These are phyloP conservation scores for Dryadomyces quercus-mongolicae DNA, from an alignment of 2,329 filamentous ascomycete genomes.

Conservation along the genomic window DNA sequence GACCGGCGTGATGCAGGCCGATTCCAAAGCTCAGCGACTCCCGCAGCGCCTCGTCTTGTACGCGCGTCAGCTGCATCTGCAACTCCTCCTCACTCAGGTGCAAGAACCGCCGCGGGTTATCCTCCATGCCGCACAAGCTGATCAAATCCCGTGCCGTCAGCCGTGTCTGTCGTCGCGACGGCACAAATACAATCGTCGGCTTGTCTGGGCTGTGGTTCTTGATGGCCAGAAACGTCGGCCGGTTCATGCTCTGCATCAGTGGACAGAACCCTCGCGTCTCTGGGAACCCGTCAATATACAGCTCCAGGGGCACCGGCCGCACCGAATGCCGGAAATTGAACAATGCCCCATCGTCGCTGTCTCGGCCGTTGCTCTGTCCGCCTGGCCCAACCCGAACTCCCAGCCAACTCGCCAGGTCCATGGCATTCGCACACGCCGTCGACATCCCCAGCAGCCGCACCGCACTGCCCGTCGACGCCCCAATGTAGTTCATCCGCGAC, in stretches of 20 bases:
- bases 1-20: constrained; percentile 89
- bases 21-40: constrained; percentile 97
- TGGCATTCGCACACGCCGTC: constrained; percentile 92
- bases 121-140: constrained; percentile 96
- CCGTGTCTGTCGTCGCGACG: constrained; percentile 86
- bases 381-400: constrained; percentile 43
- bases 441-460: constrained; percentile 97
- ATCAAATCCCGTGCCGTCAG: constrained; percentile 93
- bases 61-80: constrained; percentile 71
- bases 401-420: constrained; percentile 89
- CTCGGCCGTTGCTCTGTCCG: too few species aligned
- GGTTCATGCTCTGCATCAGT: constrained; percentile 98
- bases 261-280: constrained; percentile 92
- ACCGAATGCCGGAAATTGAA: constrained; percentile 98
- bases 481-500: constrained; percentile 94
- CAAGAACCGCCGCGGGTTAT: constrained; percentile 87
- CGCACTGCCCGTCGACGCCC: constrained; percentile 77
- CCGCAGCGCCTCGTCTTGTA: constrained; percentile 84
- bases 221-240: constrained; percentile 90
- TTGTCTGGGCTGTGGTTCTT: constrained; percentile 94
- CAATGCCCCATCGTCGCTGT: constrained; percentile 36
- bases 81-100: constrained; percentile 89
- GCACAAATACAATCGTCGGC: constrained; percentile 96
- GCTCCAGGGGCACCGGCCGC: constrained; percentile 85
- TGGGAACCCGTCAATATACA: constrained; percentile 95